Evolutionary conservation across 2,329 filamentous ascomycete genomes (phyloP).

Genomic region (Monilinia fructicola): DNA sequence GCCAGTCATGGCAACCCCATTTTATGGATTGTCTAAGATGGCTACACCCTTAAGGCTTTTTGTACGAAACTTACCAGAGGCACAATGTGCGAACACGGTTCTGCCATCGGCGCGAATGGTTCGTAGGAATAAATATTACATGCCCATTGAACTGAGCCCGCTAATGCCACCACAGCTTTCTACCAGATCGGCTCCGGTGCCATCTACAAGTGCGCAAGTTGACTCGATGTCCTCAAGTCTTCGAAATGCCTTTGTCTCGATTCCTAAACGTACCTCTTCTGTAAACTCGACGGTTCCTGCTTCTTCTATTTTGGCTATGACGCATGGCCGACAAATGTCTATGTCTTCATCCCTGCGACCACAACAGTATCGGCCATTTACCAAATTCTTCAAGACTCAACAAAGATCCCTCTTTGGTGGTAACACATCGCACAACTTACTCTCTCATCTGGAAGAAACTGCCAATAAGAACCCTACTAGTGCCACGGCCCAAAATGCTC

Average conservation of each 20-base stretch:
- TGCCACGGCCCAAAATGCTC: conserved; percentile 84
- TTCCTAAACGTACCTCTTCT: conserved; percentile 24
- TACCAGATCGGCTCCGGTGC: conserved; percentile 23
- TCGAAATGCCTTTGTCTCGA: background rate
- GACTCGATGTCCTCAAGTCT: background rate
- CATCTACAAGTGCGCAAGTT: conserved; percentile 26
- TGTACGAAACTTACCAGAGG: conserved; percentile 8
- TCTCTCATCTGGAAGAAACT: conserved; percentile 84
- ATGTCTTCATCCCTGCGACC: conserved; percentile 30
- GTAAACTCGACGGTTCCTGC: conserved; percentile 31
- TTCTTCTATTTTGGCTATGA: conserved; percentile 21
- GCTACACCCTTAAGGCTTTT: conserved; percentile 18
- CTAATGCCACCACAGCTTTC: conserved; percentile 19
- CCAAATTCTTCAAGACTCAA: conserved; percentile 26
- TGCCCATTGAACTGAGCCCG: background rate
- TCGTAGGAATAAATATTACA: background rate
- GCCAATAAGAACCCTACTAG: conserved; percentile 91
- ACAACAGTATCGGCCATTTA: conserved; percentile 24
- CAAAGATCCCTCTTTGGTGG: conserved; percentile 35
- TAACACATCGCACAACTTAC: conserved; percentile 54
- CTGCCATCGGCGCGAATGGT: conserved; percentile 16
- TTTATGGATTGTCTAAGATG: conserved; percentile 16
- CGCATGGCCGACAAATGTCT: conserved; percentile 33
- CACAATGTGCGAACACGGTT: conserved; percentile 4
- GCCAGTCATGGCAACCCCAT: conserved; percentile 21